Base-by-base conservation (phyloP, 2,329 filamentous ascomycete species). In the Domatiomyces globalis region DNA sequence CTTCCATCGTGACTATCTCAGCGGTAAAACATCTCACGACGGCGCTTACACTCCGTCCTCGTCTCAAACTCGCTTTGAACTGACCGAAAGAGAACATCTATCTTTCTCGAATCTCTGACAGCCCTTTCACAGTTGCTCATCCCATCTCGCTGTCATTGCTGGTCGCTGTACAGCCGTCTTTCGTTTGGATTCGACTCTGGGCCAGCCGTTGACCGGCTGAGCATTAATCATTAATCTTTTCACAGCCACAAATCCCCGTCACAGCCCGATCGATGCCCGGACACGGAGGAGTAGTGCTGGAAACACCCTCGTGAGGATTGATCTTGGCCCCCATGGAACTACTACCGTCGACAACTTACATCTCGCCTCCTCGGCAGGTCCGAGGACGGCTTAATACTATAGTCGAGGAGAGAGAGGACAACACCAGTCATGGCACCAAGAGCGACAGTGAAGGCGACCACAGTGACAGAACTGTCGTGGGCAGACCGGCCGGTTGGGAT, bases 381-480 rank as follows among this genome's bases (percentile, higher is more conserved):
- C 73, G 72, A 63, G 73, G 71, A 61, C 66, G 69, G 56, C 76
- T 82, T 76, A 81, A 82, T 76, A 80, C 78, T 56, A 75, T 81
- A 72, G 74, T 80, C 53, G 77, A 82, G 69, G 76, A 81, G 62
- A 69, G 71, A 55, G 60, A 63, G 52, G 60, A 62, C 62, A 56
- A 58, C 42, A 57, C 53, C 63, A 52, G 67, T 67, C 63, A 59
- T 53, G 36, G 60, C 62, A 63, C 52, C 58, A 33, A 52, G 36
- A 8, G 54, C 45, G 15, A 56, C 33, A 51, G 53, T 52, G 58
- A 61, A 54, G 50, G 64, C 62, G 67, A 67, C 63, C 64, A 58
- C 63, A 71, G 61, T 66, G 60, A 50, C 57, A 67, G 46, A 59
- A 65, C 58, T 15, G 51, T 61, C 8, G 55, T 58, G 46, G 60